phyloP scores from a whole-genome alignment of 257 asterid species.

The Galeopsis tetrahit region DNA sequence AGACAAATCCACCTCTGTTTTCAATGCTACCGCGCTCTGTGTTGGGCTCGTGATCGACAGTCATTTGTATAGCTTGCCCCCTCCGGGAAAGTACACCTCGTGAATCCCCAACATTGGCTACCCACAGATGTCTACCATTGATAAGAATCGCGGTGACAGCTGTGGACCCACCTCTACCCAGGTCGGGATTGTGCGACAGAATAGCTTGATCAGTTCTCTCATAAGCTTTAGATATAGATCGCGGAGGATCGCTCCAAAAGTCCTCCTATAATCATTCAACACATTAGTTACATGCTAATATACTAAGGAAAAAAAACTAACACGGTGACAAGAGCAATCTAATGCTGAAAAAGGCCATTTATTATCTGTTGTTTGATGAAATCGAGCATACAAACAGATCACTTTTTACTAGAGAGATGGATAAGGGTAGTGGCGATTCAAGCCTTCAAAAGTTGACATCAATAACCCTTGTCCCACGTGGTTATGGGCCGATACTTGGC shows the following conservation, averaged over 20 bases:
- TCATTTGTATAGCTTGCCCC: constrained; percentile 86
- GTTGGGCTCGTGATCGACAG: constrained; percentile 91
- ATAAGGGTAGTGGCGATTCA: neutral
- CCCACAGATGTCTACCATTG: constrained; percentile 66
- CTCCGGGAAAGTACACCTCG: constrained; percentile 85
- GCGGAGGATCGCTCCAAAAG: constrained; percentile 73
- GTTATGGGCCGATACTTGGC: neutral
- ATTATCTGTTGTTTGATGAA: neutral
- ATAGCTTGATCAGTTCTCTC: constrained; percentile 88
- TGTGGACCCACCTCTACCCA: constrained; percentile 96
- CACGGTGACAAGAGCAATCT: neutral
- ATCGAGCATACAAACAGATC: neutral
- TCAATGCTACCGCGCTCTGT: constrained; percentile 83
- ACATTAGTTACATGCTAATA: constrained; percentile 12
- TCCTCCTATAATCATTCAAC: constrained; percentile 59
- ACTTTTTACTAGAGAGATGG: neutral
- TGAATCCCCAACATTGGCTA: constrained; percentile 95
- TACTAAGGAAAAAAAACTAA: constrained; percentile 4
- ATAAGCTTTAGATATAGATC: constrained; percentile 72
- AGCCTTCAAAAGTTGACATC: neutral
- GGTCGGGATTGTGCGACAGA: constrained; percentile 77
- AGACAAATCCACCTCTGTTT: constrained; percentile 87
- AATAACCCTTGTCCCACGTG: neutral
- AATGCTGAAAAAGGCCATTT: neutral
- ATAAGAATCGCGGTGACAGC: constrained; percentile 90